These are phyloP conservation scores for Aspergillus steynii DNA, from an alignment of 495 filamentous ascomycete species.

Conservation along the genomic window DNA sequence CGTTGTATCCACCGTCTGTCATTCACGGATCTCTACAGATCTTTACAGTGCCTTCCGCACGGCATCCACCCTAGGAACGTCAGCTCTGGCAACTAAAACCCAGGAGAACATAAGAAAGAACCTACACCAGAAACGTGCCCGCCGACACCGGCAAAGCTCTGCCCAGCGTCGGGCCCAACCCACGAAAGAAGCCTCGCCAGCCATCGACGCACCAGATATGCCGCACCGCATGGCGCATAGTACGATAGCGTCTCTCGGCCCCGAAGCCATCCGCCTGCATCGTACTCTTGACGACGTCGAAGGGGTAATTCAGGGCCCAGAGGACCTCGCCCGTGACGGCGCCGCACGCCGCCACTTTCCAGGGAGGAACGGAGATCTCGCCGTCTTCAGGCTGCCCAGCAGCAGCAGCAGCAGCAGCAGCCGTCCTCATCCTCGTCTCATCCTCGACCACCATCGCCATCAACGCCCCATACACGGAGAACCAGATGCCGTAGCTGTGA, in stretches of 20 bases:
- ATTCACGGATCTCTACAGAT: too few species aligned
- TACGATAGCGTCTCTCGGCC: background rate
- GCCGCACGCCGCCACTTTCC: background rate
- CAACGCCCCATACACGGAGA: conserved; percentile 8
- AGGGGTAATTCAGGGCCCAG: conserved; percentile 1
- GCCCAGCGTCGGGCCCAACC: background rate
- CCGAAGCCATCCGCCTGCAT: conserved; percentile 1
- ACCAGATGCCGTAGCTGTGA: conserved; percentile 15
- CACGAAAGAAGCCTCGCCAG: conserved; percentile 2
- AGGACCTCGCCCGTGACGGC: background rate
- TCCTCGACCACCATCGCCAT: background rate
- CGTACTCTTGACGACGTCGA: background rate
- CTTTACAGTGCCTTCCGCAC: background rate
- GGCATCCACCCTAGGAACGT: background rate
- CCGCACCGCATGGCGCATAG: background rate
- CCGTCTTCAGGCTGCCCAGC: too few species aligned
- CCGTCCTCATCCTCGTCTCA: background rate
- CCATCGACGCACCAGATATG: background rate
- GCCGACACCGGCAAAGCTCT: background rate
- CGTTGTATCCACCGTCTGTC: too few species aligned
- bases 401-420: background rate
- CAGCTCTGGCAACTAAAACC: background rate
- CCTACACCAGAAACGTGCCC: background rate
- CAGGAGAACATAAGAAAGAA: background rate
- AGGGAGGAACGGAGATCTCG: background rate